These are phyloP conservation scores for Ganoderma lingzhi DNA, from an alignment of 1,284 basidiomycete species.

Conservation along the genomic window DNA sequence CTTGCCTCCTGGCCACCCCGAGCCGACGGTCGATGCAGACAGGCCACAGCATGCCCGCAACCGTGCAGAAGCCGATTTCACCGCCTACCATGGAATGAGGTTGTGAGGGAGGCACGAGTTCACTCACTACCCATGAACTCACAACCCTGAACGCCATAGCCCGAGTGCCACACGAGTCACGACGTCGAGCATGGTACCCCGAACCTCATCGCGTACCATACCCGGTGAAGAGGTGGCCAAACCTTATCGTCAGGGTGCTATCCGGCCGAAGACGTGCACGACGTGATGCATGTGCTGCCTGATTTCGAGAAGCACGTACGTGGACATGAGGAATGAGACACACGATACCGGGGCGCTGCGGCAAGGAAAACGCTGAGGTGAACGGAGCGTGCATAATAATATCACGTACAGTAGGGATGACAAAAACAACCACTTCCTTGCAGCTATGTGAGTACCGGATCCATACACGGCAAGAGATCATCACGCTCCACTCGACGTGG, in stretches of 20 bases:
- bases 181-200: background rate
- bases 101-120: background rate
- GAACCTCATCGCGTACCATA: background rate
- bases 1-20: background rate
- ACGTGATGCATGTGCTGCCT: background rate
- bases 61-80: background rate
- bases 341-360: background rate
- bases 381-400: slow-evolving; percentile 8
- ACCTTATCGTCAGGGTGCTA: background rate
- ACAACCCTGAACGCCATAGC: background rate
- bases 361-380: background rate
- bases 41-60: background rate
- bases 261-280: background rate
- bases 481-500: background rate
- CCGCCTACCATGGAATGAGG: background rate
- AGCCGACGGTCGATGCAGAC: background rate
- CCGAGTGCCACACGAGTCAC: background rate
- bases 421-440: background rate
- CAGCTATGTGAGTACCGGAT: background rate
- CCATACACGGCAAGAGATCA: background rate
- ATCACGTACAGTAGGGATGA: slow-evolving; percentile 15
- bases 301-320: background rate
- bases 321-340: background rate
- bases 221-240: background rate
- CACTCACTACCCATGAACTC: background rate